Evolutionary conservation across 2,329 filamentous ascomycete genomes (phyloP), one percentile per base, ranked within the genome.

Genomic region (Alternaria sp.): DNA sequence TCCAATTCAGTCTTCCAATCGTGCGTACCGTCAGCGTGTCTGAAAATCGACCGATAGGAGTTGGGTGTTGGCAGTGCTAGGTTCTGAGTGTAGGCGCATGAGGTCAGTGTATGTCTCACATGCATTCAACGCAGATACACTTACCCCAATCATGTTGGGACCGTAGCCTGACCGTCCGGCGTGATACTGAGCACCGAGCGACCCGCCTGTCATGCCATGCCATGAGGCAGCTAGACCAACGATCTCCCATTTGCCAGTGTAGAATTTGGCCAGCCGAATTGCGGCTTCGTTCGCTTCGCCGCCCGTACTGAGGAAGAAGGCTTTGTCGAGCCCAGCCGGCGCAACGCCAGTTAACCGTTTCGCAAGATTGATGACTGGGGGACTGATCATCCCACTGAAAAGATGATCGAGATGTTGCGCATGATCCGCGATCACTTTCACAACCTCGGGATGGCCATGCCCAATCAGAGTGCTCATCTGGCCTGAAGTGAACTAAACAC

Each of bases 1-100:
- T 88, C 83, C 13, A 91, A 78, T 72, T 91, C 89, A 0, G 86
- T 85, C 67, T 88, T 81, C 89, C 89, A 91, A 72, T 91, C 88
- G 65, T 91, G 87, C 0, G 83, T 83, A 1, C 88, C 88, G 65
- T 90, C 87, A 0, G 84, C 21, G 36, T 85, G 83, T 10, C 86
- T 83, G 74, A 91, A 91, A 0, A 85, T 81, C 0, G 88, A 90
- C 5, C 88, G 85, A 71, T 90, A 90, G 0, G 85, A 81, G 67
- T 90, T 86, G 0, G 88, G 88, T 0, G 86, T 83, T 0, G 88
- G 88, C 36, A 91, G 83, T 1, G 82, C 83, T 5, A 88, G 80
- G 60, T 86, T 84, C 0, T 40, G 9, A 17, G 9, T 40, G 36
- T 40, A 40, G 36, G 36, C 5, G 4, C 4, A 17, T 4, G 2